Evolutionary conservation across 2,329 filamentous ascomycete species (phyloP).

Genomic region (Leptodontidium sp.): DNA sequence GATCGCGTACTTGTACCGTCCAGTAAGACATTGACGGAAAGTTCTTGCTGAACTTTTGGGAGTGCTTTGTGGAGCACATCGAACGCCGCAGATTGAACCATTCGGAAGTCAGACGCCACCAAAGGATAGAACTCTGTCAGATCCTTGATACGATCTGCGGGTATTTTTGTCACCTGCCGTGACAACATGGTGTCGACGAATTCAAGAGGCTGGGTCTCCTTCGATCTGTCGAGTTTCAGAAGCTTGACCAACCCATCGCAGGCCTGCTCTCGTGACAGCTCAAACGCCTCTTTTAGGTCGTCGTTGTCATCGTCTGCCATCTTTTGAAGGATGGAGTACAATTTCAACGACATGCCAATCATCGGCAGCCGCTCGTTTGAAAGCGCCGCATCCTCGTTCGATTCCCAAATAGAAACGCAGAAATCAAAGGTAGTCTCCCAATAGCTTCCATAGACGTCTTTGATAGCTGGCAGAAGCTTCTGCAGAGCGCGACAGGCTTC

Average conservation of each 20-base stretch:
- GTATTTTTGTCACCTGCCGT: constrained; percentile 71
- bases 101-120: constrained; percentile 76
- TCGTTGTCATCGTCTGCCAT: constrained; percentile 83
- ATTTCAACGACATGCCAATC: constrained; percentile 75
- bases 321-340: constrained; percentile 69
- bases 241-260: constrained; percentile 67
- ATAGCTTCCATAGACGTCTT: constrained; percentile 86
- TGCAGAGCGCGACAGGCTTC: constrained; percentile 65
- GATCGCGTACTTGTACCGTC: constrained; percentile 65
- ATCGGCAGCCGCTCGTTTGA: constrained; percentile 64
- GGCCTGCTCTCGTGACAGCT: constrained; percentile 51
- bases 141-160: constrained; percentile 68
- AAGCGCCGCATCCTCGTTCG: constrained; percentile 50
- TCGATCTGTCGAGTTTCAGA: constrained; percentile 61
- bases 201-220: constrained; percentile 69
- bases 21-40: constrained; percentile 79
- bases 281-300: constrained; percentile 80
- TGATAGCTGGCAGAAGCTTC: constrained; percentile 74
- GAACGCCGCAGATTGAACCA: constrained; percentile 83
- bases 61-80: constrained; percentile 82
- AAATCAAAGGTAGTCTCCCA: constrained; percentile 75
- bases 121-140: constrained; percentile 76
- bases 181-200: constrained; percentile 80
- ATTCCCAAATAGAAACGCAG: constrained; percentile 65
- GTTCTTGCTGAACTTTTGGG: constrained; percentile 78